A percentile compares a stretch with the other conserved stretches of the same genome.
Evolutionary conservation across 257 asterid genomes (phyloP).

Genomic region (Solanum tarapatanum): DNA sequence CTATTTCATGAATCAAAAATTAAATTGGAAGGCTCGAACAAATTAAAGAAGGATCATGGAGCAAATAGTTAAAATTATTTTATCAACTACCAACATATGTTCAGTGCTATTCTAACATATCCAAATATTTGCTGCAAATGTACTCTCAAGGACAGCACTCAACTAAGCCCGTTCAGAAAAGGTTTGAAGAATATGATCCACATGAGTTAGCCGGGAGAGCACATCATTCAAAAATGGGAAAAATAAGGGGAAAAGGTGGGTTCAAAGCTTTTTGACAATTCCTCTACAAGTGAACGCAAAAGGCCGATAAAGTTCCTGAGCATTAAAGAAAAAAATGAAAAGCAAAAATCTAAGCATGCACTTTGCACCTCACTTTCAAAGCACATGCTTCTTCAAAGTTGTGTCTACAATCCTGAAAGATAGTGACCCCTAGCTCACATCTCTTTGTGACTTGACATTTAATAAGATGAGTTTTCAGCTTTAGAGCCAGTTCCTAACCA

Average conservation of each 20-base stretch:
- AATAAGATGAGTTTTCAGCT: neutral
- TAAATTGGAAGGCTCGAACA: neutral
- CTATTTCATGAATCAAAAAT: neutral
- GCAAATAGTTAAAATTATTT: neutral
- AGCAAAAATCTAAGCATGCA: neutral
- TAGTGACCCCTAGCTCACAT: neutral
- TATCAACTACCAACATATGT: neutral
- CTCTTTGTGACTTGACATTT: neutral
- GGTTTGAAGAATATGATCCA: neutral
- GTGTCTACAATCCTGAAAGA: neutral
- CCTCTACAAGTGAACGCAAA: neutral
- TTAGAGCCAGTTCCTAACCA: neutral
- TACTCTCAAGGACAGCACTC: neutral
- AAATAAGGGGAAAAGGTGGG: neutral
- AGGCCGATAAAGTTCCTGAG: neutral
- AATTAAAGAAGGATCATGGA: neutral
- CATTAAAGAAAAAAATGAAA: neutral
- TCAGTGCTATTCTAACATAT: neutral
- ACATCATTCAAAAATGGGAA: neutral
- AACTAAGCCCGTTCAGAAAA: neutral
- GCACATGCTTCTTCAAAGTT: neutral
- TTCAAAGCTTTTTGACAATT: neutral
- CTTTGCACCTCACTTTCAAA: neutral
- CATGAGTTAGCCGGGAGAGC: neutral
- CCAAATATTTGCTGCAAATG: neutral